A percentile compares a stretch with the other conserved stretches of the same genome.
phyloP scores from a whole-genome alignment of 2,329 filamentous ascomycete genomes.

The Fusarium camptoceras region DNA sequence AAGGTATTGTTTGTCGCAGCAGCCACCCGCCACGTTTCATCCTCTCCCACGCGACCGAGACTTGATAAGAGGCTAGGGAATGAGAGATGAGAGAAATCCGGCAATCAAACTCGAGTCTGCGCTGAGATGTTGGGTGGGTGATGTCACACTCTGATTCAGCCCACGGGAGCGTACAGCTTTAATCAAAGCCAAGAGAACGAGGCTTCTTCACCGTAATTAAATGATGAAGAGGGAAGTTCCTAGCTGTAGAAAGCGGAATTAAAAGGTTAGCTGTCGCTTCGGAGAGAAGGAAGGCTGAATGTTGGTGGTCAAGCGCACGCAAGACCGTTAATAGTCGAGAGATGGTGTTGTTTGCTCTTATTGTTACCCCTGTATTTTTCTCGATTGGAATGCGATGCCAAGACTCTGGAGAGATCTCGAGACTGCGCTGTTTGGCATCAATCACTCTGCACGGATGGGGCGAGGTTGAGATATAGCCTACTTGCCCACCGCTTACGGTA shows the following conservation, averaged over 20 bases:
- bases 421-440: background rate
- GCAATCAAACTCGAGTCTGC: constrained; percentile 28
- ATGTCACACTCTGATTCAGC: constrained; percentile 11
- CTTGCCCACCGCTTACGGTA: background rate
- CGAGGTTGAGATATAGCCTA: constrained; percentile 7
- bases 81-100: background rate
- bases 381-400: background rate
- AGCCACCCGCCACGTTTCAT: constrained; percentile 27
- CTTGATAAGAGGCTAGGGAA: background rate
- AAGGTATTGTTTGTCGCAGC: constrained; percentile 17
- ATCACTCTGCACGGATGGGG: background rate
- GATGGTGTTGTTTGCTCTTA: background rate
- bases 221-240: fast-evolving
- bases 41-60: background rate
- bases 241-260: background rate
- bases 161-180: constrained; percentile 18
- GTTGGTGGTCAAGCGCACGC: background rate
- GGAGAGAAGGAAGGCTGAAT: background rate
- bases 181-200: background rate
- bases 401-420: background rate
- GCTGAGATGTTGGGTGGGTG: constrained; percentile 7
- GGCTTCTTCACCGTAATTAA: constrained; percentile 9
- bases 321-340: background rate
- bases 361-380: background rate
- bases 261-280: background rate